Conservation (phyloP, 495 filamentous ascomycete genomes). For the Corynascus novoguineensis region DNA sequence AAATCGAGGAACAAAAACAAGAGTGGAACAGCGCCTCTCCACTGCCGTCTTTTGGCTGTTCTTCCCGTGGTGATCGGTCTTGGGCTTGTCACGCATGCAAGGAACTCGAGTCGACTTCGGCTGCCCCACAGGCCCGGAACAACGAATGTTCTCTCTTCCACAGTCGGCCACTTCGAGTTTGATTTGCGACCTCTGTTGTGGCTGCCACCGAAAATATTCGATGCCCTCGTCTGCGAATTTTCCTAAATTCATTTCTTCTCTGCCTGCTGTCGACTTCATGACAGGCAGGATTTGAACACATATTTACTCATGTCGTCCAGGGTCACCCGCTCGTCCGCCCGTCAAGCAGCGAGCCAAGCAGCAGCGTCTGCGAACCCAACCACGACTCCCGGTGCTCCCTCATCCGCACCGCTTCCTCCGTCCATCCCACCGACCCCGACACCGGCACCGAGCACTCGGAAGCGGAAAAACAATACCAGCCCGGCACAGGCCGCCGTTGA, state of each 20-base stretch:
- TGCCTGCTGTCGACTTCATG: conserved; percentile 16
- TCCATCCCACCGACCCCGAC: conserved; percentile 36
- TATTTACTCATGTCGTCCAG: conserved; percentile 74
- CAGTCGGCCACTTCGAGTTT: not conserved
- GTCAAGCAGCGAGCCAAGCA: conserved; percentile 58
- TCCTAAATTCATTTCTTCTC: not conserved
- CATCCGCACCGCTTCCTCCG: conserved; percentile 39
- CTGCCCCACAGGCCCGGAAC: conserved; percentile 10
- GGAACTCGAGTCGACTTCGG: conserved; percentile 4
- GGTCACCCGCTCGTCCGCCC: conserved; percentile 73
- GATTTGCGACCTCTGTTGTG: conserved; percentile 7
- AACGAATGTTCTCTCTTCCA: conserved; percentile 1
- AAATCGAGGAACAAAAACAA: not conserved
- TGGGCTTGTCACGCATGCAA: conserved; percentile 1
- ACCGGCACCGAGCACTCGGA: conserved; percentile 30
- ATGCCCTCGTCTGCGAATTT: not conserved
- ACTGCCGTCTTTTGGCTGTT: not conserved
- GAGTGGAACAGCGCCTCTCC: not conserved
- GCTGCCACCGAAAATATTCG: conserved; percentile 8
- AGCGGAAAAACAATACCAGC: conserved; percentile 35
- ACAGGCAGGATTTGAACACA: conserved; percentile 22
- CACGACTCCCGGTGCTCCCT: conserved; percentile 30
- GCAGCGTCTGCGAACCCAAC: conserved; percentile 47
- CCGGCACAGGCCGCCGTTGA: conserved; percentile 29
- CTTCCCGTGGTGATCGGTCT: not conserved